Evolutionary conservation across 2,329 filamentous ascomycete species (phyloP).

Genomic region (Scedosporium apiospermum): DNA sequence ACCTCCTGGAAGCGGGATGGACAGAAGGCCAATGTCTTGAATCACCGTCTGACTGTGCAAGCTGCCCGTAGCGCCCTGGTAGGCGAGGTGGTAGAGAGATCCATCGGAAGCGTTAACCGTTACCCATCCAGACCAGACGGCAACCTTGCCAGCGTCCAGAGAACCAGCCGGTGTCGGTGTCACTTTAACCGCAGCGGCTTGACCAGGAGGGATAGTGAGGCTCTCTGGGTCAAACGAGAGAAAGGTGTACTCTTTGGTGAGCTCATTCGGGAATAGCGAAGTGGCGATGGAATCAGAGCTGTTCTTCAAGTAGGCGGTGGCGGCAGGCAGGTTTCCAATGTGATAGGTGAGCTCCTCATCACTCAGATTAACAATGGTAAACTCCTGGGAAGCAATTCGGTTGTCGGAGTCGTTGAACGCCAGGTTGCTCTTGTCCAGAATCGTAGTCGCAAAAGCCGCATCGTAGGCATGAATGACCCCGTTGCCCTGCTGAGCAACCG

Average conservation of each 20-base stretch:
- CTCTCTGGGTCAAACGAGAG: slow-evolving; percentile 31
- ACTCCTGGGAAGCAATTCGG: slow-evolving; percentile 36
- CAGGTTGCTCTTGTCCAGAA: slow-evolving; percentile 46
- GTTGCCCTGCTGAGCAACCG: slow-evolving; percentile 50
- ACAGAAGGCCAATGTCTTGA: slow-evolving; percentile 7
- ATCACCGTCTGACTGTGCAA: slow-evolving; percentile 24
- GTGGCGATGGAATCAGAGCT: slow-evolving; percentile 23
- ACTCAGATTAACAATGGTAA: slow-evolving; percentile 47
- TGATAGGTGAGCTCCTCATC: slow-evolving; percentile 38
- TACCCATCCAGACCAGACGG: slow-evolving; percentile 34
- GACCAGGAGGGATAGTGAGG: slow-evolving; percentile 25
- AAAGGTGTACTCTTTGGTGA: slow-evolving; percentile 29
- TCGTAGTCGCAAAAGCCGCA: slow-evolving; percentile 42
- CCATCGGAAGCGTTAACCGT: slow-evolving; percentile 27
- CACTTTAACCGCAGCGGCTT: slow-evolving; percentile 17
- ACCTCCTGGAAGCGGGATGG: not conserved
- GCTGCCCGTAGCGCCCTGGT: slow-evolving; percentile 25
- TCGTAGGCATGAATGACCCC: slow-evolving; percentile 52
- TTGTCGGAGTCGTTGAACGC: slow-evolving; percentile 57
- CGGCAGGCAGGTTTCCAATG: slow-evolving; percentile 38
- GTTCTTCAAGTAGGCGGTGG: slow-evolving; percentile 44
- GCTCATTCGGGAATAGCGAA: slow-evolving; percentile 33
- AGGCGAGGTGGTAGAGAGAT: slow-evolving; percentile 26
- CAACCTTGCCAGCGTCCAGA: slow-evolving; percentile 21
- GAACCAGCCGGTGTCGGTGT: slow-evolving; percentile 20